Evolutionary conservation across 495 filamentous ascomycete genomes (phyloP).

Genomic region (Aspergillus sparsus): DNA sequence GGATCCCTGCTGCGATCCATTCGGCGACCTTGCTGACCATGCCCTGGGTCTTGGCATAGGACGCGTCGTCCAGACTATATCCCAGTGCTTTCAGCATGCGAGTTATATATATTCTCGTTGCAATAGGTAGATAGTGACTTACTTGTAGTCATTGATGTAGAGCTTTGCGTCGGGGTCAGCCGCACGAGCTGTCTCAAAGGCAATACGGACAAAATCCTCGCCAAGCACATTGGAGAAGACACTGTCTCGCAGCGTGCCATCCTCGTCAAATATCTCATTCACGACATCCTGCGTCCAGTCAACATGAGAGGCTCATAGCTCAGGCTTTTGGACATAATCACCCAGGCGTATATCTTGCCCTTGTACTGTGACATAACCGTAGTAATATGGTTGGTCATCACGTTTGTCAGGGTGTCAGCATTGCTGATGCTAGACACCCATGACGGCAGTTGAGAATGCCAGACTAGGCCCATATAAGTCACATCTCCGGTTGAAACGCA

Average conservation of each 20-base stretch:
- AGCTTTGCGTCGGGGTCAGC: neutral
- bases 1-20: constrained; percentile 64
- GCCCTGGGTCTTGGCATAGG: constrained; percentile 58
- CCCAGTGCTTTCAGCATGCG: no score
- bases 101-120: no score
- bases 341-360: neutral
- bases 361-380: neutral
- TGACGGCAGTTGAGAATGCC: neutral
- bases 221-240: neutral
- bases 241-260: neutral
- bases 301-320: no score
- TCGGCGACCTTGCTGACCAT: constrained; percentile 66
- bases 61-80: constrained; percentile 38
- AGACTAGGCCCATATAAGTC: neutral
- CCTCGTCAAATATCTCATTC: neutral
- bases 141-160: neutral
- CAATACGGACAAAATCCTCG: neutral
- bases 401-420: neutral
- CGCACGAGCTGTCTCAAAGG: neutral
- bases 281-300: neutral
- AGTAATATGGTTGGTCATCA: neutral
- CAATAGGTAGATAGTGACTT: no score
- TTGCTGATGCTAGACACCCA: neutral
- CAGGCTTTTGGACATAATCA: no score
- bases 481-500: no score